Evolutionary conservation across 176 grass and related monocot species (phyloP).

Genomic region (Bolboschoenus planiculmis): DNA sequence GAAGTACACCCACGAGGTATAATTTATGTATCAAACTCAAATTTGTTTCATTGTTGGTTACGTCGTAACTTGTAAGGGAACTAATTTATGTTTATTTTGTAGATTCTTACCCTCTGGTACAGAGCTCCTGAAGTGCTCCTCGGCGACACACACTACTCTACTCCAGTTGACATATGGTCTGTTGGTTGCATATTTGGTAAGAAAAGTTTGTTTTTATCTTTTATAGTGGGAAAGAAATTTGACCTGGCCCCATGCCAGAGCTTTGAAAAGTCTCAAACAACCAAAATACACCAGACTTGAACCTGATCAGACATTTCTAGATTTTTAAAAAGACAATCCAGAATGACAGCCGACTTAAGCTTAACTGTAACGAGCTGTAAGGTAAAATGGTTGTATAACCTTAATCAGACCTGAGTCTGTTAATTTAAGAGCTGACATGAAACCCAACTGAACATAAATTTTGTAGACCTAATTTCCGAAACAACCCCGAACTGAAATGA

Average conservation of each 20-base stretch:
- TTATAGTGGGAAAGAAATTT: not conserved
- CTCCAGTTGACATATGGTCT: conserved; percentile 93
- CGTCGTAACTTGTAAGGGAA: not conserved
- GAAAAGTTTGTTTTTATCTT: not conserved
- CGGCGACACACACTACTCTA: conserved; percentile 80
- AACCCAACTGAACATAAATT: not conserved
- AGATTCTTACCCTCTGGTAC: conserved; percentile 99
- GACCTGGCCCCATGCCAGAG: not conserved
- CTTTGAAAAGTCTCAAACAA: not conserved
- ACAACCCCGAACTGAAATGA: not conserved
- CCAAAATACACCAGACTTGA: not conserved
- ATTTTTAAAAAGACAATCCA: not conserved
- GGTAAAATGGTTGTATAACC: not conserved
- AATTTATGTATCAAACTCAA: not conserved
- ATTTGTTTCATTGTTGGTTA: not conserved
- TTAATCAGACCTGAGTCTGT: not conserved
- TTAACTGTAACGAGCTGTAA: not conserved
- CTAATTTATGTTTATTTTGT: not conserved
- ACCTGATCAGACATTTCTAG: not conserved
- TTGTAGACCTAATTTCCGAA: not conserved
- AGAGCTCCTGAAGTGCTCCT: conserved; percentile 91
- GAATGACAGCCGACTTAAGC: not conserved
- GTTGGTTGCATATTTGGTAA: conserved; percentile 94
- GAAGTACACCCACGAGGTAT: conserved; percentile 96
- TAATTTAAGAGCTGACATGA: not conserved